Evolutionary conservation across 306 rosid species (phyloP), one percentile per base, ranked within the genome.

Genomic region (Malus sieversii): DNA sequence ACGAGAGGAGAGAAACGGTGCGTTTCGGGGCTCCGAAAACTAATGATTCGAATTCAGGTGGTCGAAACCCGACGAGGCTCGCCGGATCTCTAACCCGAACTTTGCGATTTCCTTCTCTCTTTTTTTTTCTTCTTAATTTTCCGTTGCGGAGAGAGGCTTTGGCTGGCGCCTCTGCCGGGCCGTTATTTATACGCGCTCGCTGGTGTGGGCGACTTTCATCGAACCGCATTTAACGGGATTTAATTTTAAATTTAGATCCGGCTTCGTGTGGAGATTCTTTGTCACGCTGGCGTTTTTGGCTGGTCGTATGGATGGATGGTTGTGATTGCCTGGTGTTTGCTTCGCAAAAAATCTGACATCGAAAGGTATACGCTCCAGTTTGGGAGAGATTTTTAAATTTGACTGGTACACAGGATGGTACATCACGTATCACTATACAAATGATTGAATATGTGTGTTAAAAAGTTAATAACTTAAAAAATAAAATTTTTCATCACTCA

Each of bases 41-140:
- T 22, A 19, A 16, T 8, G 20, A 18, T 20, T 60, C 11, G 72
- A 38, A 52, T 27, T 22, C 27, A 22, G 57, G 57, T 14, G 75
- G 86, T 51, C 79, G 84, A 80, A 84, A 80, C 69, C 86, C 86
- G 84, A 82, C 83, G 75, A 65, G 9, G 4, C 8, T 19, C 82
- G 87, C 75, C 88, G 87, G 88, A 80, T 73, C 84, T 80, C 85
- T 73, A 71, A 66, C 84, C 81, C 23, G 27, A 27, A 20, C 64
- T 35, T 52, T 23, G 40, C 57, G 48, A 10, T 4, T 68, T 74
- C 70, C 42, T 27, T 6, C 10, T n/a, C 20, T 15, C 0, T 51
- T 15, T 6, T 18, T 18, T 35, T 55, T 1, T 40, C 2, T 18
- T 35, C 64, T 3, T 53, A 55, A 22, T 55, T 57, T 40, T 69